phyloP scores from a whole-genome alignment of 805 yeast species.

The Wickerhamiella azyma region DNA sequence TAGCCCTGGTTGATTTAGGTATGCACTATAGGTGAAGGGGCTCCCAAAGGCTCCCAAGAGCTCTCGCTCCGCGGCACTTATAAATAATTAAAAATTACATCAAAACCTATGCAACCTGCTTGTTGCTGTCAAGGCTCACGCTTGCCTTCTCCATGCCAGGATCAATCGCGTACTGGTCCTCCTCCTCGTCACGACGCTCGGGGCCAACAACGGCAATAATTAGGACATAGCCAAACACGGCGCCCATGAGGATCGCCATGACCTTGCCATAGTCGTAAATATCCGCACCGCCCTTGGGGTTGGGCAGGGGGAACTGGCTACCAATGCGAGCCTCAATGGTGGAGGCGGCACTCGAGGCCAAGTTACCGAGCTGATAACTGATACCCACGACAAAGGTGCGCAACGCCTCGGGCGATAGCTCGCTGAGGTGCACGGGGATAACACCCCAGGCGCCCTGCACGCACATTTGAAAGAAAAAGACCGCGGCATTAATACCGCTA shows the following conservation, averaged over 20 bases:
- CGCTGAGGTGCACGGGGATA: slow-evolving; percentile 50
- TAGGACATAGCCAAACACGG: slow-evolving; percentile 42
- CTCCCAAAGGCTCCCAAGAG: no score
- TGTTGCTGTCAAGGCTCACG: background rate
- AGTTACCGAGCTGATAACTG: slow-evolving; percentile 58
- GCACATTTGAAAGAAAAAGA: slow-evolving; percentile 48
- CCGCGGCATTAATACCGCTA: slow-evolving; percentile 43
- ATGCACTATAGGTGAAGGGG: no score
- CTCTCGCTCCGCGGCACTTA: no score
- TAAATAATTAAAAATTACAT: background rate
- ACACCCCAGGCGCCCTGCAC: slow-evolving; percentile 71
- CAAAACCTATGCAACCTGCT: background rate
- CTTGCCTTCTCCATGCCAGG: background rate
- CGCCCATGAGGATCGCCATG: slow-evolving; percentile 56
- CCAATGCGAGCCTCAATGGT: slow-evolving; percentile 60
- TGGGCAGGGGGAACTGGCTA: slow-evolving; percentile 39
- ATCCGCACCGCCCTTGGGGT: slow-evolving; percentile 22
- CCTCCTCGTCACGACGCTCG: slow-evolving; percentile 25
- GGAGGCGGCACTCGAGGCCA: slow-evolving; percentile 56
- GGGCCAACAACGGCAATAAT: slow-evolving; percentile 43
- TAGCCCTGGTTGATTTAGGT: no score
- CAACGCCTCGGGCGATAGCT: slow-evolving; percentile 50
- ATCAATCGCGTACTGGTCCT: background rate
- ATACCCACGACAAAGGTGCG: slow-evolving; percentile 49
- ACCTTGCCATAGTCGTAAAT: slow-evolving; percentile 51